phyloP scores from a whole-genome alignment of 352 stramenopile species.

The Phytophthora kernoviae region DNA sequence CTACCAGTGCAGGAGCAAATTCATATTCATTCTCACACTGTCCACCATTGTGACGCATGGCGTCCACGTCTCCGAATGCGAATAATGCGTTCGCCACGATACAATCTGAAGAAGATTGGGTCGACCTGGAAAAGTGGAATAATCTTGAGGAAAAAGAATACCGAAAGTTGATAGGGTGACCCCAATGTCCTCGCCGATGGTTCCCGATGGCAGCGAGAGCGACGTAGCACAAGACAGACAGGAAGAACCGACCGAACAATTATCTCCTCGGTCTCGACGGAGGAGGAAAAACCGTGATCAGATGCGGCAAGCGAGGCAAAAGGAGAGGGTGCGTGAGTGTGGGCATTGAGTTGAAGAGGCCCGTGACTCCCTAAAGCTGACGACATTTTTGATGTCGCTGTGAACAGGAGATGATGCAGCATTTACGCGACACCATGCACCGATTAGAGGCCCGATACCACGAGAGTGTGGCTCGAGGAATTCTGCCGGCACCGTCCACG shows the following conservation, averaged over 20 bases:
- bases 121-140: neutral
- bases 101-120: neutral
- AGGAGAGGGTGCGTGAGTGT: constrained; percentile 39
- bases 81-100: neutral
- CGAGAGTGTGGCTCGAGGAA: constrained; percentile 10
- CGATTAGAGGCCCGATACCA: constrained; percentile 46
- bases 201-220: constrained; percentile 10
- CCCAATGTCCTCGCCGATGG: constrained; percentile 8
- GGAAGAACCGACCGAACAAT: constrained; percentile 9
- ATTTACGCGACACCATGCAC: constrained; percentile 50
- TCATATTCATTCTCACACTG: no score
- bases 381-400: neutral
- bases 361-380: neutral
- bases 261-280: constrained; percentile 51
- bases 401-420: constrained; percentile 48
- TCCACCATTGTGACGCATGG: constrained; percentile 2
- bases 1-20: no score
- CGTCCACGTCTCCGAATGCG: neutral
- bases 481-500: neutral
- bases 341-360: neutral
- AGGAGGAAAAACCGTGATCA: constrained; percentile 61
- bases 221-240: neutral
- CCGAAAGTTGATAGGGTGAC: neutral
- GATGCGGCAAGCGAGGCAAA: constrained; percentile 53
- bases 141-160: neutral